Conservation (phyloP, 176 grass and related monocot genomes). For the Triticum timopheevii region DNA sequence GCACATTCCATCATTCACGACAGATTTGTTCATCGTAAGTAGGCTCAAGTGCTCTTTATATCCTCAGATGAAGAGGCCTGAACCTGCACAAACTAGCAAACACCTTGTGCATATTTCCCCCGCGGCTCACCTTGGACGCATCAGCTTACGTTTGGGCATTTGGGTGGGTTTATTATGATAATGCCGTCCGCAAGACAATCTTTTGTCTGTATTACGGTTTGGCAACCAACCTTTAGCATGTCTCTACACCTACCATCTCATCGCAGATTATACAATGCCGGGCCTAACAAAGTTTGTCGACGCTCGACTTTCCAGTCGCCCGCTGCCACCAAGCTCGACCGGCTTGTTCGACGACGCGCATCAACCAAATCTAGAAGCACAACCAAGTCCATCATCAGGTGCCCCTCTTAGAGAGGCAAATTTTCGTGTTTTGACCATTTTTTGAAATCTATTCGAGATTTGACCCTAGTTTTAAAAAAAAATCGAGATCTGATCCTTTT, state of each 20-base stretch:
- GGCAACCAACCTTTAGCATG: background rate
- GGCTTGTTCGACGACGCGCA: too few species aligned
- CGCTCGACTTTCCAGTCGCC: background rate
- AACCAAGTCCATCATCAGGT: background rate
- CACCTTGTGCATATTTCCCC: background rate
- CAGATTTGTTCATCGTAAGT: background rate
- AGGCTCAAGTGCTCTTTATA: background rate
- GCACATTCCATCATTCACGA: background rate
- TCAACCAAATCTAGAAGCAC: too few species aligned
- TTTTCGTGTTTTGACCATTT: too few species aligned
- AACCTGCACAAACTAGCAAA: background rate
- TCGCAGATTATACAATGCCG: background rate
- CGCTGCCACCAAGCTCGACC: background rate
- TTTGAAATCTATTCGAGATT: too few species aligned
- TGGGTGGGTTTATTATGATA: too few species aligned
- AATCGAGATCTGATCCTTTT: too few species aligned
- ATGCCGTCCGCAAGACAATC: too few species aligned
- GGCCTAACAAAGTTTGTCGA: background rate
- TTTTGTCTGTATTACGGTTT: background rate
- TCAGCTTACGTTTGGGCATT: too few species aligned
- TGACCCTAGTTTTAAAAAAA: too few species aligned
- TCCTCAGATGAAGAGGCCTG: background rate
- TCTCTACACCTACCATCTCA: background rate
- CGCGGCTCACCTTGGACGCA: too few species aligned
- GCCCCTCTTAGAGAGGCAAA: background rate